Evolutionary conservation across 352 stramenopile species (phyloP).

Genomic region (Globisporangium camurandrum): DNA sequence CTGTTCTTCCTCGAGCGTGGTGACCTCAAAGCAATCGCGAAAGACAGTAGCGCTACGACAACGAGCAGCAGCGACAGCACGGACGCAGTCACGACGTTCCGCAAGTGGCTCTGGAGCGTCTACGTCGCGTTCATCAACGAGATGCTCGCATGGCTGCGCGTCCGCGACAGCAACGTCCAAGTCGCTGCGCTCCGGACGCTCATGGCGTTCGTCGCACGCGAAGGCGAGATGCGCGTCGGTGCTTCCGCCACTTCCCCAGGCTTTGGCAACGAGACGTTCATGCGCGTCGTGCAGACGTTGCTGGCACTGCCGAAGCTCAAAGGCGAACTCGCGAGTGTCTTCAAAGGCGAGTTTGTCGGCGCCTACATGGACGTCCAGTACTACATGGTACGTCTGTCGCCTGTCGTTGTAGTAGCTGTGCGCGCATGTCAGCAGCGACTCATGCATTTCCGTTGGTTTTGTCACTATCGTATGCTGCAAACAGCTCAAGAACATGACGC

Average conservation of each 20-base stretch:
- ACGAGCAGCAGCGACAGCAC: conserved; percentile 6
- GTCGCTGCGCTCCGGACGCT: conserved; percentile 78
- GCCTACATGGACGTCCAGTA: conserved; percentile 85
- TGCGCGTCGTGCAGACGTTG: conserved; percentile 65
- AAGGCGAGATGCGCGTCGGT: conserved; percentile 38
- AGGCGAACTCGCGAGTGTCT: conserved; percentile 70
- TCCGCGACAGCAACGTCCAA: conserved; percentile 59
- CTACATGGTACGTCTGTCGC: conserved; percentile 47
- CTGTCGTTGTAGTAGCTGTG: background rate
- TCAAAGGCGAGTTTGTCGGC: conserved; percentile 80
- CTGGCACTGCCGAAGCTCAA: conserved; percentile 62
- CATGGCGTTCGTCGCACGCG: conserved; percentile 83
- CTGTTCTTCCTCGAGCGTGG: conserved; percentile 81
- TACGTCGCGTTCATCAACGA: conserved; percentile 78
- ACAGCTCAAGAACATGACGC: conserved; percentile 49
- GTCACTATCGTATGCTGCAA: too few relatives aligned
- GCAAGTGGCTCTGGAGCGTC: conserved; percentile 76
- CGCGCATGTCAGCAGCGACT: too few relatives aligned
- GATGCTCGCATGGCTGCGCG: conserved; percentile 68
- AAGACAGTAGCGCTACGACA: background rate
- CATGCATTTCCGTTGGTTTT: too few relatives aligned
- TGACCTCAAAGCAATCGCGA: conserved; percentile 36
- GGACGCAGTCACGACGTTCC: conserved; percentile 67
- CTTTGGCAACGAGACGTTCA: conserved; percentile 86
- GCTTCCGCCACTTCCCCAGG: too few relatives aligned